Evolutionary conservation across 176 grass and related monocot genomes (phyloP).

Genomic region (Cenchrus americanus): DNA sequence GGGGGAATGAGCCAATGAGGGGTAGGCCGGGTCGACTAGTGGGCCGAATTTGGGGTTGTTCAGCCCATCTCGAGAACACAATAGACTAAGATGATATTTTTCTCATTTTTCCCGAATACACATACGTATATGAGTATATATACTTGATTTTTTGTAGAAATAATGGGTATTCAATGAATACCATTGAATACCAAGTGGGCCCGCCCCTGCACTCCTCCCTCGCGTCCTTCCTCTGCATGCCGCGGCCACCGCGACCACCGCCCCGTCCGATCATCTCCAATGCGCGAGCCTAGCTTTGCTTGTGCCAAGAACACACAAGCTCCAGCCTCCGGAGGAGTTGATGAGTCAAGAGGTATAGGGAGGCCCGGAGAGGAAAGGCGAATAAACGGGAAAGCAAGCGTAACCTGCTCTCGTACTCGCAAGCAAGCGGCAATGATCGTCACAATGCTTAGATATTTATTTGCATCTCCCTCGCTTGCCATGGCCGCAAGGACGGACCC

Average conservation of each 20-base stretch:
- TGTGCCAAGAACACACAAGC: neutral
- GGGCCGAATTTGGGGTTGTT: no score
- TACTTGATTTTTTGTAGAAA: no score
- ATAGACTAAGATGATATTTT: no score
- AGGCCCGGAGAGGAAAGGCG: no score
- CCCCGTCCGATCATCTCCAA: conserved; percentile 46
- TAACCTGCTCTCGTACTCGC: conserved; percentile 4
- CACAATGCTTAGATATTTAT: neutral
- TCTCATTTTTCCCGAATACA: no score
- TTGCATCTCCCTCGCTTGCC: neutral
- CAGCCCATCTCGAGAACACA: no score
- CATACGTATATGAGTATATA: no score
- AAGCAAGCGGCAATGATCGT: neutral
- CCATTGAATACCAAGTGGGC: no score
- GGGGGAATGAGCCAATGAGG: no score
- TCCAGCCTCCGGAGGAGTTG: neutral
- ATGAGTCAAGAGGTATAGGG: neutral
- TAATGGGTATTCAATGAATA: no score
- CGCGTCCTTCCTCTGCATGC: neutral
- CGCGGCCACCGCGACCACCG: conserved; percentile 5
- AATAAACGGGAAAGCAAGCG: neutral
- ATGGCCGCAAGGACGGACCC: neutral
- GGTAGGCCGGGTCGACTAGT: no score
- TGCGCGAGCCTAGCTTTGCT: conserved; percentile 22
- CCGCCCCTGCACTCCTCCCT: conserved; percentile 44